Conservation (phyloP, 495 filamentous ascomycete species). For the Beverwykella pulmonaria region DNA sequence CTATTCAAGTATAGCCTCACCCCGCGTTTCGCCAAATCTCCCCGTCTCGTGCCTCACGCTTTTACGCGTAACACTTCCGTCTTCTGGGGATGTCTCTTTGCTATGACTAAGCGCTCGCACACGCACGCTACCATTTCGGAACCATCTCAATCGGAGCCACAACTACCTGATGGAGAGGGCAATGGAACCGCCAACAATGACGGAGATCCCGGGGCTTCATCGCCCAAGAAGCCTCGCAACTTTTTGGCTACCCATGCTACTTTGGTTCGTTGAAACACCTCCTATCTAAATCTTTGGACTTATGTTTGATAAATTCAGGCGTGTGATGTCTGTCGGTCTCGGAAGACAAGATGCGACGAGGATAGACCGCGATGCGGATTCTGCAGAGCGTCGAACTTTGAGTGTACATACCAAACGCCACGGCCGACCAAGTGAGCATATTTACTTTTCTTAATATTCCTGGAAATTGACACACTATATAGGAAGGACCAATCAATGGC, state of each 20-base stretch:
- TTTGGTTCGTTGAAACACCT: constrained; percentile 8
- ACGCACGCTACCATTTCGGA: not conserved
- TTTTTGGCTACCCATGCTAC: constrained; percentile 26
- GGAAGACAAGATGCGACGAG: constrained; percentile 37
- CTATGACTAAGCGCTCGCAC: constrained; percentile 25
- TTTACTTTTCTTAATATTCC: not conserved
- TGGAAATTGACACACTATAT: not conserved
- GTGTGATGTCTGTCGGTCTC: constrained; percentile 28
- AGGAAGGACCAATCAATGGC: constrained; percentile 38
- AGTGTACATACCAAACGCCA: constrained; percentile 29
- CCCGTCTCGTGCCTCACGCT: not conserved
- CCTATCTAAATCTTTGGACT: not conserved
- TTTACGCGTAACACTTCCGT: not conserved
- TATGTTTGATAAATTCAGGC: constrained; percentile 21
- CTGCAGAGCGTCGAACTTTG: constrained; percentile 21
- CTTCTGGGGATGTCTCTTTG: constrained; percentile 2
- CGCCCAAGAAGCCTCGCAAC: constrained; percentile 18
- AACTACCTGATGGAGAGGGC: not conserved
- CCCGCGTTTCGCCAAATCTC: not conserved
- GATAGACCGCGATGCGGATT: constrained; percentile 36
- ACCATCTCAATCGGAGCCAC: not conserved
- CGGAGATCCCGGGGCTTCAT: not conserved
- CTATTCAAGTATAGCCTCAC: too few species aligned
- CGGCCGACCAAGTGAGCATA: constrained; percentile 29
- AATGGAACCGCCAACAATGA: not conserved